Evolutionary conservation across 129 eudicot species (phyloP).

Genomic region (Glebionis coronaria): DNA sequence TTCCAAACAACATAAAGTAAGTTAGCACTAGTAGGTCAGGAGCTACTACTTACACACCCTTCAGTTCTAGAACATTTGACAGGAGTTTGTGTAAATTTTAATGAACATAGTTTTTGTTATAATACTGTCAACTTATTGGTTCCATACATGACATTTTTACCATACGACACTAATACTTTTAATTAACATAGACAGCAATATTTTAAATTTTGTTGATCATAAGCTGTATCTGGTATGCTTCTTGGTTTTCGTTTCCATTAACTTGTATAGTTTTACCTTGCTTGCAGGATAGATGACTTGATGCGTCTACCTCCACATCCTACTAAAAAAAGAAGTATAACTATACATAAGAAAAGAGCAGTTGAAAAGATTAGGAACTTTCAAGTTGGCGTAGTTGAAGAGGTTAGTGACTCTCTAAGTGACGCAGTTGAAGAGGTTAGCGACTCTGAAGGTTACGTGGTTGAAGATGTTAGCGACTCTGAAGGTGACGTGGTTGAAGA

Average conservation of each 20-base stretch:
- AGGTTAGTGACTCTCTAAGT: conserved; percentile 31
- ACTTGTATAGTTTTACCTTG: neutral
- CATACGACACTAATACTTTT: neutral
- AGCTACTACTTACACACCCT: too few species aligned
- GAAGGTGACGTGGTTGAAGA: conserved; percentile 18
- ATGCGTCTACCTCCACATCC: conserved; percentile 21
- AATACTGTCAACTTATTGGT: too few species aligned
- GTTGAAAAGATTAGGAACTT: neutral
- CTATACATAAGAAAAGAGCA: neutral
- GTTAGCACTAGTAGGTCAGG: too few species aligned
- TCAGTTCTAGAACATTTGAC: too few species aligned
- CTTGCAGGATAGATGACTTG: conserved; percentile 4
- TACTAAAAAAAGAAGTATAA: conserved; percentile 18
- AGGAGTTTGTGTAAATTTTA: too few species aligned
- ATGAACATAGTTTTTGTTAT: too few species aligned
- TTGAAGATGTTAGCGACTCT: conserved; percentile 26
- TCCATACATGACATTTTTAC: too few species aligned
- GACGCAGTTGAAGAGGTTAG: neutral
- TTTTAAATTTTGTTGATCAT: neutral
- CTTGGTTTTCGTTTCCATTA: neutral
- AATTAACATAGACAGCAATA: neutral
- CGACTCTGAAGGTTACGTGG: neutral
- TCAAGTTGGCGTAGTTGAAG: neutral
- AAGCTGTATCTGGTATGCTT: neutral
- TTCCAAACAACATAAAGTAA: too few species aligned